Base-by-base conservation (phyloP, 2,329 filamentous ascomycete genomes). In the Trichoderma arundinaceum region DNA sequence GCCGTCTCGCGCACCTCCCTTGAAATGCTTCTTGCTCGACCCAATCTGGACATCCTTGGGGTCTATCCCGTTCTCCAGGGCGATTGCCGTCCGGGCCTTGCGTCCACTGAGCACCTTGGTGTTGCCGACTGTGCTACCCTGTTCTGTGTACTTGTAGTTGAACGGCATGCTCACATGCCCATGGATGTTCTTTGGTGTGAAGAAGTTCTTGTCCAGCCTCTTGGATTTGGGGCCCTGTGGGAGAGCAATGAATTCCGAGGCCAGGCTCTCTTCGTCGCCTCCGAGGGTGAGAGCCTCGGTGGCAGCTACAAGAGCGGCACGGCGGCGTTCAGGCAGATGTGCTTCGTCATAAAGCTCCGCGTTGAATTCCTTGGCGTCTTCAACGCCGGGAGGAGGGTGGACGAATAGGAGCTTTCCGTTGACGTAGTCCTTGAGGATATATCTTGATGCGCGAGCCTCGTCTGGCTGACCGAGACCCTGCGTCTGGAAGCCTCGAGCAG, bases 341-440 rank as follows among this genome's bases (percentile, higher is more conserved):
- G 84, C 83, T 52, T 90, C 82, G 73, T 96, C 90, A 78, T 98
- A 98, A 4, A 98, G 87, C 66, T 96, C 94, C 57, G 84, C 82
- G 79, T 99, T 99, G 84, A 98, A 99, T 62, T 90, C 86, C 56
- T 81, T 80, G 0, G 87, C 82, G 71, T 97, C 91, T 44, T 90
- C 86, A 35, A 89, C 85, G 4, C 80, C 80, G 0, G 94, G 94
- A 0, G 95, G 95, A 4, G 95, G 94, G 72, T 94, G 90, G 71
- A 93, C 95, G 80, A 90, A 98, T 6, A 98, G 85, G 0, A 99
- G 86, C 80, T 97, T 98, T 68, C 95, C 95, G 75, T 90, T 96
- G 71, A 99, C 95, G 74, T 98, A 99, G 80, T 99, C 95, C 77
- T 99, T 99, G 32, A 99, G 85, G 15, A 99, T 85, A 71, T 92